Base-by-base conservation (phyloP, 2,329 filamentous ascomycete species). In the Ceratocystis alfenasii region DNA sequence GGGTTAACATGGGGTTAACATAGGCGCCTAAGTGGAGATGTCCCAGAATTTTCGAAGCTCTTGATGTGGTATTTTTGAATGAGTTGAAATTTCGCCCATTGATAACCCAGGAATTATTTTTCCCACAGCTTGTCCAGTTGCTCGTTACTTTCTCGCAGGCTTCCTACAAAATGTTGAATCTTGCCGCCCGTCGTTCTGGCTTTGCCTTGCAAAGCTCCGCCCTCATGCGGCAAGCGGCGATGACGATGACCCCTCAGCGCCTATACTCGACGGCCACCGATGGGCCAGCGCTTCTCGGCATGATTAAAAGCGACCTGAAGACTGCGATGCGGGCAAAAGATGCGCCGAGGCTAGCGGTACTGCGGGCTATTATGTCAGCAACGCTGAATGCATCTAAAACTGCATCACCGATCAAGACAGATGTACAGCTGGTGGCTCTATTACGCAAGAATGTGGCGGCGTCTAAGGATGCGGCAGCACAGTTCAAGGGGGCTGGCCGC, bases 371-470 rank as follows among this genome's bases (percentile, higher is more conserved):
- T 68, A 80, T 92, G 69, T 80, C 87, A 41, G 82, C 87, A 69
- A 84, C 87, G 68, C 85, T 86, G 70, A 92, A 91, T 75, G 85
- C 87, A 44, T 87, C 85, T 73, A 92, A 92, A 76, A 90, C 87
- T 15, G 72, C 80, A 48, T 78, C 77, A 48, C 88, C 89, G n/a
- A 83, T 92, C 72, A 78, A 77, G 65, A 88, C 84, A 25, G 88
- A 93, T 74, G 80, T 82, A 69, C 83, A 88, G 71, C 79, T 93
- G 65, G 82, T 90, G 33, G 77, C 79, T 6, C 78, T 92, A 62
- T 80, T 94, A 66, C 81, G 83, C 69, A 87, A 86, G 75, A 81
- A 84, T 63, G 80, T 82, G 25, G 80, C 81, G 55, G 77, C 80
- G 1, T 79, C 81, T 3, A 76, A 80, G 62, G 81, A 85, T 20